phyloP scores from a whole-genome alignment of 768 basidiomycete species.

The Lentinula sp. region DNA sequence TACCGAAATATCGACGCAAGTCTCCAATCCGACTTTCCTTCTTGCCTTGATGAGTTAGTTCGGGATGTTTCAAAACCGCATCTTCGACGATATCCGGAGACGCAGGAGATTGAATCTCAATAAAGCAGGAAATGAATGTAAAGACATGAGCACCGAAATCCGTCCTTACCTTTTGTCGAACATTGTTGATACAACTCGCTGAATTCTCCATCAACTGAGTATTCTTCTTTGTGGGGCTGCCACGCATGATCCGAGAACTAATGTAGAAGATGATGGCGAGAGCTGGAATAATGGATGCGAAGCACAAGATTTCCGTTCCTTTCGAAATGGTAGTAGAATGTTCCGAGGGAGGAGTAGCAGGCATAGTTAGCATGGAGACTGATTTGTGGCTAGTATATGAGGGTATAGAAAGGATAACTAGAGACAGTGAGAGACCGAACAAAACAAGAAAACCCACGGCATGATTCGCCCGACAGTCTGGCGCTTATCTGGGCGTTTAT shows the following conservation, averaged over 20 bases:
- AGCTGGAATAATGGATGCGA: neutral
- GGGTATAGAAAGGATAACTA: neutral
- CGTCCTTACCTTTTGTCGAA: neutral
- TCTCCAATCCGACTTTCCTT: neutral
- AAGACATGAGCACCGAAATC: no score
- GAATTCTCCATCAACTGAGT: neutral
- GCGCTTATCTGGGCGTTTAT: no score
- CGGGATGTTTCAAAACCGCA: neutral
- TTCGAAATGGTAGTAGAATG: neutral
- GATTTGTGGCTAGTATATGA: neutral
- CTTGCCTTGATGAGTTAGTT: neutral
- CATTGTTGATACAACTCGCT: neutral
- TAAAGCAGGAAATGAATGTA: neutral
- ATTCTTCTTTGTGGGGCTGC: neutral
- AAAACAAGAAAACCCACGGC: no score
- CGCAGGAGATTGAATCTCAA: neutral
- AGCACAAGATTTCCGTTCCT: conserved; percentile 1
- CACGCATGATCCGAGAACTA: neutral
- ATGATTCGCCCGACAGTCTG: no score
- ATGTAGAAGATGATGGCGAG: neutral
- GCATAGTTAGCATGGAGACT: neutral
- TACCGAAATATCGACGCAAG: neutral
- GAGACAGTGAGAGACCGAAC: neutral
- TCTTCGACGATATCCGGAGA: neutral
- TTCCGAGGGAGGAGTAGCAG: neutral